Conservation (phyloP, 495 filamentous ascomycete genomes). For the Hypoxylon perforatum region DNA sequence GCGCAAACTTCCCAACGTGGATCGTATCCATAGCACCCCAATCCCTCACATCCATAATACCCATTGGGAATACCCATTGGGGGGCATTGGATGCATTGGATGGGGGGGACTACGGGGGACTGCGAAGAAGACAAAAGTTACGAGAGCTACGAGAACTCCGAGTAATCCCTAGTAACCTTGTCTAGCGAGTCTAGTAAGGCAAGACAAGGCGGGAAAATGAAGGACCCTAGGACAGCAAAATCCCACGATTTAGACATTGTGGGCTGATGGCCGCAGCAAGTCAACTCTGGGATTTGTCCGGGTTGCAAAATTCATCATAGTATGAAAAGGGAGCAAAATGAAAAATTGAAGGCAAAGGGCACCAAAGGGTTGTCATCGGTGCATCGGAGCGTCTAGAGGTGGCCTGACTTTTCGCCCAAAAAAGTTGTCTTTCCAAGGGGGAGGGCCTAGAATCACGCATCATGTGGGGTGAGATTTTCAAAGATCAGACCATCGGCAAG, state of each 20-base stretch:
- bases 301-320: constrained; percentile 32
- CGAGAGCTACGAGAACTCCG: not conserved
- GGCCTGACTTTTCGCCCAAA: constrained; percentile 39
- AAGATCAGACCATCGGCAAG: constrained; percentile 49
- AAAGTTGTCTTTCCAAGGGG: constrained; percentile 37
- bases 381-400: constrained; percentile 33
- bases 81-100: too few relatives aligned
- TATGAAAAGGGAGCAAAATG: constrained; percentile 18
- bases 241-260: constrained; percentile 35
- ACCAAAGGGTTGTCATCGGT: constrained; percentile 29
- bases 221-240: constrained; percentile 23
- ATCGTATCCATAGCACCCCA: too few relatives aligned
- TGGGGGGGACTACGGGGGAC: too few relatives aligned
- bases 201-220: constrained; percentile 33
- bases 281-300: constrained; percentile 37
- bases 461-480: constrained; percentile 39
- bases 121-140: too few relatives aligned
- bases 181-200: not conserved
- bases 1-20: not conserved
- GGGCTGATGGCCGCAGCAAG: constrained; percentile 42
- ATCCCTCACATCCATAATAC: too few relatives aligned
- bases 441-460: constrained; percentile 40
- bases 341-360: constrained; percentile 7
- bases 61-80: too few relatives aligned
- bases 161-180: constrained; percentile 1